A percentile compares a stretch with the other conserved stretches of the same genome.
These are phyloP conservation scores for Ceratocystis huliohia DNA, from an alignment of 2,329 filamentous ascomycete genomes.

Conservation along the genomic window DNA sequence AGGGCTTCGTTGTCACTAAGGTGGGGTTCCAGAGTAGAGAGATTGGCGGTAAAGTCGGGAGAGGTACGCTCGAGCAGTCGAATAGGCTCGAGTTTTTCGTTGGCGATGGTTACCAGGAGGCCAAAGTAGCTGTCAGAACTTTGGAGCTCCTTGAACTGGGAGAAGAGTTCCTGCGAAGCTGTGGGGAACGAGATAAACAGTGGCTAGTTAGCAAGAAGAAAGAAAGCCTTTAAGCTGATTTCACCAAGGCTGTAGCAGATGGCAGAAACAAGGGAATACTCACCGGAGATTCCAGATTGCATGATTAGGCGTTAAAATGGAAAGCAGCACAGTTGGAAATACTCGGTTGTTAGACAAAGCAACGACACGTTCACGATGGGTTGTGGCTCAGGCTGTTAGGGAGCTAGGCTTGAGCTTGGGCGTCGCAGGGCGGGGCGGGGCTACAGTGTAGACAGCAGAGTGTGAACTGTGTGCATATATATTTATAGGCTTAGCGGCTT, in stretches of 20 bases:
- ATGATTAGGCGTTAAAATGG: constrained; percentile 32
- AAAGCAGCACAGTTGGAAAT: neutral
- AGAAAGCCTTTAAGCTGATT: neutral
- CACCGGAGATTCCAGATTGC: constrained; percentile 71
- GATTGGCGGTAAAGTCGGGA: constrained; percentile 50
- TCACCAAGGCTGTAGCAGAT: neutral
- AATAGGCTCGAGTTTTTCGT: constrained; percentile 54
- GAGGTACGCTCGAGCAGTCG: constrained; percentile 41
- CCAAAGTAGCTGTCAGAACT: constrained; percentile 50
- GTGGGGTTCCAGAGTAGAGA: constrained; percentile 48
- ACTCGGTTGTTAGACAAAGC: neutral
- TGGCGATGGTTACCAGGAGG: constrained; percentile 56
- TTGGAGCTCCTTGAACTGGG: constrained; percentile 59
- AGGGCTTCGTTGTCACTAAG: constrained; percentile 54
- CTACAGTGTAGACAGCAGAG: neutral
- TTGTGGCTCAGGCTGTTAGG: neutral
- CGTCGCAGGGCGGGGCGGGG: constrained; percentile 1
- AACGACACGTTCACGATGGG: constrained; percentile 9
- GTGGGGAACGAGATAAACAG: constrained; percentile 16
- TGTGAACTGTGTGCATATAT: constrained; percentile 11
- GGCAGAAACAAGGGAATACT: constrained; percentile 16
- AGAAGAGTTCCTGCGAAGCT: constrained; percentile 67
- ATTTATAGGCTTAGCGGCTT: neutral
- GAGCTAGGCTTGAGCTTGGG: constrained; percentile 16
- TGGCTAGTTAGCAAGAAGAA: neutral